Conservation (phyloP, 305 asterid species). For the Euphrasia arctica region DNA sequence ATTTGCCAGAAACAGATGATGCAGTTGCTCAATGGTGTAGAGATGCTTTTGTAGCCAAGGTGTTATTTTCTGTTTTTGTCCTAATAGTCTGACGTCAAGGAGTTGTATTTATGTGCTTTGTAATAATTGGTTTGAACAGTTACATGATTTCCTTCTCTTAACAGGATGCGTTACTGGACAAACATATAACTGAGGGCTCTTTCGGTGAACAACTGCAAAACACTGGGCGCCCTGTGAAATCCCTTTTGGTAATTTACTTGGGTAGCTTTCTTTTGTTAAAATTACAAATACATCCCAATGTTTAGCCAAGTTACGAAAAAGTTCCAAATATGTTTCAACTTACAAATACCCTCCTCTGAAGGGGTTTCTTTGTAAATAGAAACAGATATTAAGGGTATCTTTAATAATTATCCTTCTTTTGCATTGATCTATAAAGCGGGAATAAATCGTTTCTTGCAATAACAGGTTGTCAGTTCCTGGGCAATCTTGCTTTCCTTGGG, state of each 20-base stretch:
- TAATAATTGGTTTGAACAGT: slow-evolving; percentile 4
- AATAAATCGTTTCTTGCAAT: slow-evolving; percentile 24
- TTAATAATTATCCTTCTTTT: neutral
- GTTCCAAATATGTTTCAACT: neutral
- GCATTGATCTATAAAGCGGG: slow-evolving; percentile 3
- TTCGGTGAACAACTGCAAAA: slow-evolving; percentile 67
- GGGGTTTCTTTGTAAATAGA: neutral
- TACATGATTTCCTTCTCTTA: slow-evolving; percentile 14
- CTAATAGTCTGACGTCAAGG: neutral
- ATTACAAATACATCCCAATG: neutral
- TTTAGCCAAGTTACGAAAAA: neutral
- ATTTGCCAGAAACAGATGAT: slow-evolving; percentile 79
- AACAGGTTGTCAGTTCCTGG: slow-evolving; percentile 85
- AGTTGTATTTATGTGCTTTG: slow-evolving; percentile 1
- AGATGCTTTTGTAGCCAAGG: slow-evolving; percentile 82
- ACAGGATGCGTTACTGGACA: slow-evolving; percentile 75
- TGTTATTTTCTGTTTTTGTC: slow-evolving; percentile 21
- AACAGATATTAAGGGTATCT: neutral
- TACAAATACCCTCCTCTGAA: neutral
- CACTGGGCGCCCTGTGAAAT: slow-evolving; percentile 74
- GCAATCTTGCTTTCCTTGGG: slow-evolving; percentile 53
- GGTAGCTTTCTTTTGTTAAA: neutral
- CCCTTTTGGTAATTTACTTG: slow-evolving; percentile 60
- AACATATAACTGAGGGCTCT: slow-evolving; percentile 58
- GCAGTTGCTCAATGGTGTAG: slow-evolving; percentile 92